These are phyloP conservation scores for Mycena vulgaris DNA, from an alignment of 768 basidiomycete species.

Conservation along the genomic window DNA sequence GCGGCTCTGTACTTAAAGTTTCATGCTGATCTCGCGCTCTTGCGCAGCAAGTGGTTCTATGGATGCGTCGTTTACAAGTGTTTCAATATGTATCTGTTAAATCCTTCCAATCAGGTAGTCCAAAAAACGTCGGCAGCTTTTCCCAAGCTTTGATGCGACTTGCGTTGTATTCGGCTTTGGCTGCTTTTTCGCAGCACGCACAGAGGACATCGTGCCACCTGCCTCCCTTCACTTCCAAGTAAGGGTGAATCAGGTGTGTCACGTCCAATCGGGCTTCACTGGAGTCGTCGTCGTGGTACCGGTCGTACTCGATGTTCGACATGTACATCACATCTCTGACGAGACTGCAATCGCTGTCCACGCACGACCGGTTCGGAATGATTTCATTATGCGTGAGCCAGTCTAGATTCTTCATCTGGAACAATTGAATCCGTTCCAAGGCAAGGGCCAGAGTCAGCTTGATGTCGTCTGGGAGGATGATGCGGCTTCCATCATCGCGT, in stretches of 20 bases:
- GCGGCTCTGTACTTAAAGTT: too few relatives aligned
- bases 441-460: neutral
- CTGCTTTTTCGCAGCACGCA: neutral
- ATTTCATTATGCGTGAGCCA: neutral
- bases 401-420: neutral
- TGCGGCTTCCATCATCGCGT: neutral
- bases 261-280: neutral
- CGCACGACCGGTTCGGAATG: neutral
- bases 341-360: too few relatives aligned
- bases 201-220: slow-evolving; percentile 2
- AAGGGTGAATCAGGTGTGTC: slow-evolving; percentile 1
- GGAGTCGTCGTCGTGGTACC: neutral
- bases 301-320: too few relatives aligned
- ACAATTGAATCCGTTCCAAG: neutral
- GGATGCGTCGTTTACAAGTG: too few relatives aligned
- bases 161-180: neutral
- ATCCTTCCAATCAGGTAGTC: neutral
- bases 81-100: neutral
- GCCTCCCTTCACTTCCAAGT: slow-evolving; percentile 14
- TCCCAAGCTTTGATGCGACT: slow-evolving; percentile 9
- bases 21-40: too few relatives aligned
- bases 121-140: slow-evolving; percentile 1
- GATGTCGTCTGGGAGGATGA: neutral
- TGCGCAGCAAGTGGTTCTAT: too few relatives aligned
- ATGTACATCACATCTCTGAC: too few relatives aligned